A percentile compares a stretch with the other conserved stretches of the same genome.
These are phyloP conservation scores for Meyerozyma guilliermondii DNA, from an alignment of 1,139 yeast genomes.

Conservation along the genomic window DNA sequence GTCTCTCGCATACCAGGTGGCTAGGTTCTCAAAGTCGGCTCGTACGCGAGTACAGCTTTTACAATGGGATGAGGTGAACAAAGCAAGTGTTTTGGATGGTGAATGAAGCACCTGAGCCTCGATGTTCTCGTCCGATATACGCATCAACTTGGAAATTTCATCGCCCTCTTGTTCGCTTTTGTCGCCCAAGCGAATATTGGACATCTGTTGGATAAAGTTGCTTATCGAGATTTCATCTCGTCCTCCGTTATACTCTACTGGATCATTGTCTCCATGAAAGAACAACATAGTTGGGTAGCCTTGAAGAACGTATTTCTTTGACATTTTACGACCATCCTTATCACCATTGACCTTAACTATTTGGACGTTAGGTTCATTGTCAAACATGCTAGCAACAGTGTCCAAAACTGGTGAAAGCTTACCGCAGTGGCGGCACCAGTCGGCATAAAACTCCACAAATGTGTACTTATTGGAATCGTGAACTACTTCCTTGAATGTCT, in stretches of 20 bases:
- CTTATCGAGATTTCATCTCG: conserved; percentile 42
- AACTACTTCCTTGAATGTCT: conserved; percentile 51
- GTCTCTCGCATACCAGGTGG: conserved; percentile 26
- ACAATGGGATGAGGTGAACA: conserved; percentile 39
- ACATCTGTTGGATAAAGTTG: conserved; percentile 41
- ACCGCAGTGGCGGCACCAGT: conserved; percentile 81
- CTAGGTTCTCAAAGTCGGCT: conserved; percentile 28
- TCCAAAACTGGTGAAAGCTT: conserved; percentile 61
- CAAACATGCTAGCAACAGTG: conserved; percentile 48
- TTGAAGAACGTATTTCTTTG: conserved; percentile 49
- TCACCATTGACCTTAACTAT: conserved; percentile 68
- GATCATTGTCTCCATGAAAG: conserved; percentile 47
- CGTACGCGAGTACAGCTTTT: conserved; percentile 22
- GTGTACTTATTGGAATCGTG: conserved; percentile 55
- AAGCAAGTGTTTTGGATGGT: conserved; percentile 22
- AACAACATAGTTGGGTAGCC: conserved; percentile 66
- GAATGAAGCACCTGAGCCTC: conserved; percentile 24
- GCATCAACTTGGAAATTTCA: conserved; percentile 14
- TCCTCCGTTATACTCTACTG: conserved; percentile 44
- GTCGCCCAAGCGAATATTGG: conserved; percentile 19
- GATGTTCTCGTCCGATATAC: conserved; percentile 31
- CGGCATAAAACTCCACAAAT: conserved; percentile 71
- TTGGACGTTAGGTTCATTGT: conserved; percentile 34
- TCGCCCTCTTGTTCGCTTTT: conserved; percentile 2
- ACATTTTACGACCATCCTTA: conserved; percentile 48